Base-by-base conservation (phyloP, 1,284 basidiomycete species). In the Sparassis latifolia region DNA sequence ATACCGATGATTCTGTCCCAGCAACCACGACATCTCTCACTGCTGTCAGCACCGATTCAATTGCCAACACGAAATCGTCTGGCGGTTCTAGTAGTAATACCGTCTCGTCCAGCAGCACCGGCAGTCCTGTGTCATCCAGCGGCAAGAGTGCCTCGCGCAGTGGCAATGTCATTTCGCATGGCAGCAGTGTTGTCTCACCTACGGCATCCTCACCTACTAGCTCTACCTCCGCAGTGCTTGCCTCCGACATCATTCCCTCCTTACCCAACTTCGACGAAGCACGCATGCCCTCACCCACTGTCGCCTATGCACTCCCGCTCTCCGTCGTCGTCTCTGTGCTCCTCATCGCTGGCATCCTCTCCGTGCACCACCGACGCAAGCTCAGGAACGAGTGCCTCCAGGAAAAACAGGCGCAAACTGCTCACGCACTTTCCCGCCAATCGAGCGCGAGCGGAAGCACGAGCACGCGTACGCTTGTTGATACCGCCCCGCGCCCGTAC, bases 301-400 rank as follows among this genome's bases (percentile, higher is more conserved):
- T 69, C 0, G 73, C 74, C 1, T 68, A 72, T 48, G 74, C 71
- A 10, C 66, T 77, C 27, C 76, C 76, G 1, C 65, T 78, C 35
- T 70, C 73, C 3, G 64, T 74, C 48, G 66, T 75, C 27, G 66
- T 64, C 32, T 65, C 64, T 27, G 69, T 77, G 52, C 53, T 75
- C 35, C 52, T 78, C 27, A 55, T 68, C 30, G 74, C 73, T 0
- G 56, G 59, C 35, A 61, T 59, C 10, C 58, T 76, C 31, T 54
- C 55, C 38, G 40, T 62, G 10, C 58, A 62, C 40, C 65, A 68
- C 42, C 59, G 60, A 27, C 58, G 62, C 47, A 54, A 61, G 51
- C 62, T 67, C 44, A 51, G 53, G 27, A 40, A 45, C 2, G 65
- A 68, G 43, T 65, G 58, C 43, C 47, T 39, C 27, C 45, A 48